Evolutionary conservation across 208 protist species (phyloP).

Genomic region (Acanthamoeba royreba): DNA sequence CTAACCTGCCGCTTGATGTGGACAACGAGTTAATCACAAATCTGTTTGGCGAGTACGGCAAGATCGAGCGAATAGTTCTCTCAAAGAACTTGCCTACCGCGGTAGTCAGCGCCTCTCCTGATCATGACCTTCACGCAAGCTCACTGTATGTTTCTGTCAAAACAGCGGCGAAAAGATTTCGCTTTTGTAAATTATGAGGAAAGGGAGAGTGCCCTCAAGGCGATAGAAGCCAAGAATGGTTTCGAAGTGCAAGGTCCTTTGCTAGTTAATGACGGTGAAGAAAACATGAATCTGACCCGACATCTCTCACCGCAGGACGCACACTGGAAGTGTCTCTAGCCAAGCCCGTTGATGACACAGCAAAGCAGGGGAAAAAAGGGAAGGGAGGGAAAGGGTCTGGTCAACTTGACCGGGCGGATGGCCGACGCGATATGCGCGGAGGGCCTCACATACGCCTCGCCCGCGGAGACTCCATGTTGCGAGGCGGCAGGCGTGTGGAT

Average conservation of each 20-base stretch:
- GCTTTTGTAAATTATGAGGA: conserved; percentile 37
- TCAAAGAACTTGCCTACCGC: conserved; percentile 36
- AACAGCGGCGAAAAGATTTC: neutral
- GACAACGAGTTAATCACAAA: neutral
- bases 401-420: neutral
- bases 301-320: neutral
- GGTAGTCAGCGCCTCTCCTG: neutral
- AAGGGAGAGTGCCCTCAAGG: neutral
- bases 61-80: conserved; percentile 25
- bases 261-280: neutral
- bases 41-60: conserved; percentile 31
- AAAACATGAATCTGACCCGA: neutral
- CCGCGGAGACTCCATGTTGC: neutral
- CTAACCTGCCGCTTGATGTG: conserved; percentile 7
- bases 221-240: neutral
- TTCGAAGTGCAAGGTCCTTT: neutral
- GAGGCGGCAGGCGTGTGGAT: neutral
- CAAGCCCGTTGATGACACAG: neutral
- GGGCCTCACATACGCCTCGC: neutral
- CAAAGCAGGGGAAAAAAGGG: neutral
- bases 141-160: neutral
- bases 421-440: neutral
- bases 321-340: neutral
- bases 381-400: neutral
- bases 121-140: neutral